Base-by-base conservation (phyloP, 192 early-diverging fungal genomes). In the Coemansia sp. region DNA sequence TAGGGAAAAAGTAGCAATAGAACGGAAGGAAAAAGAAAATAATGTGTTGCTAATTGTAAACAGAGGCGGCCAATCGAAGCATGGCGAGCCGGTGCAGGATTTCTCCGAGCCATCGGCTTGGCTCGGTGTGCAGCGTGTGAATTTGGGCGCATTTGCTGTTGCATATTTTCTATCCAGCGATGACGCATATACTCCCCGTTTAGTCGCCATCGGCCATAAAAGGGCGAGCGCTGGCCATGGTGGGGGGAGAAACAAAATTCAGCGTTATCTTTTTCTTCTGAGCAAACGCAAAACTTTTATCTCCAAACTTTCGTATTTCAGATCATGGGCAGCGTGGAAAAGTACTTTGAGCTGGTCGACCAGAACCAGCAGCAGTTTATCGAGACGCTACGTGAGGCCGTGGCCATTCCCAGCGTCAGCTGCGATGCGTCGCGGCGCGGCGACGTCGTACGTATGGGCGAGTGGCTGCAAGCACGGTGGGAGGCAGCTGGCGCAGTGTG, bases 391-490 rank as follows among this genome's bases (percentile, higher is more conserved):
- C 87, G 88, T 55, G 92, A 96, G 82, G 91, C 86, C 19, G 93
- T 97, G 26, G 91, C 87, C 39, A 95, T 95, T 61, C 90, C 92
- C 54, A 90, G 89, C 82, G 86, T 89, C 58, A 90, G 88, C 74
- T 82, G 87, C 64, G 91, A 93, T 55, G 88, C 86, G 20, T 67
- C 73, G 47, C 78, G 84, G 66, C 92, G 96, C 48, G 81, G 79
- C 41, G 88, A 95, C 4, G 95, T 97, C 3, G 83, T 93, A 64
- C 81, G 83, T 20, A 98, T 98, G 96, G 92, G 90, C 51, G 84
- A 92, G 59, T 98, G 90, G 87, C 82, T 98, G 50, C 76, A 86
- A 50, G 65, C 76, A 26, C 86, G 93, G 71, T 85, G 94, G 75
- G 77, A 90, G 69, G 72, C 72, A 24, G 83, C 93, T 60, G 91